Evolutionary conservation across 495 filamentous ascomycete species (phyloP), one percentile per base, ranked within the genome.

Genomic region (Penicilliopsis zonata): DNA sequence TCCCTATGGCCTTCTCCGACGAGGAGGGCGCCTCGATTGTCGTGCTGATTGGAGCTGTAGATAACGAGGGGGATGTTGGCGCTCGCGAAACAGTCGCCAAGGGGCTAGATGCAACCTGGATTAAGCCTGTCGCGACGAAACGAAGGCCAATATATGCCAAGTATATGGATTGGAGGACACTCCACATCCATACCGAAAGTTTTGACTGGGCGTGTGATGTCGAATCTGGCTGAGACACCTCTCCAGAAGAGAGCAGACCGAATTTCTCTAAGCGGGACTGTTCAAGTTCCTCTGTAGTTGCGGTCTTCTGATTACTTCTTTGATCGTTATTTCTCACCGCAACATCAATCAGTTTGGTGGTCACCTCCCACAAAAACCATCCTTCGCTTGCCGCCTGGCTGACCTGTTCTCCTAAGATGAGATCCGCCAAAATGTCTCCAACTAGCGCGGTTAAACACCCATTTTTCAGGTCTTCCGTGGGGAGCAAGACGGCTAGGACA

Each of bases 381-480:
- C 81, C 79, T 56, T 95, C 77, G 46, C 78, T 88, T 37, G 78
- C 63, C 47, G 70, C 86, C 38, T 77, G 82, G 34, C 76, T 74
- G 33, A 96, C 58, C 31, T 73, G 64, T 33, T 81, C 82, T 13
- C 82, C 81, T 24, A 98, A 57, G 13, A 95, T 80, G 52, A 87
- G 72, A 42, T 92, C 82, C 5, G 82, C 82, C 28, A 96, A 59
- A 16, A 95, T 72, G 52, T 95, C 86, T 24, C 75, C 71, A 34
- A 95, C 77, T 29, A 98, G 63, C 5, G 79, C 65, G 12, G 82
- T 74, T 44, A 95, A 59, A 49, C 84, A 93, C 29, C 65, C 71
- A 53, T 92, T 95, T 45, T 86, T 76, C 7, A 96, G 68, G 43
- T 96, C 87, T 49, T 95, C 87, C 12, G 83, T 90, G 4, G 90